Base-by-base conservation (phyloP, 2,329 filamentous ascomycete species). In the Rugonectria rugulosa region DNA sequence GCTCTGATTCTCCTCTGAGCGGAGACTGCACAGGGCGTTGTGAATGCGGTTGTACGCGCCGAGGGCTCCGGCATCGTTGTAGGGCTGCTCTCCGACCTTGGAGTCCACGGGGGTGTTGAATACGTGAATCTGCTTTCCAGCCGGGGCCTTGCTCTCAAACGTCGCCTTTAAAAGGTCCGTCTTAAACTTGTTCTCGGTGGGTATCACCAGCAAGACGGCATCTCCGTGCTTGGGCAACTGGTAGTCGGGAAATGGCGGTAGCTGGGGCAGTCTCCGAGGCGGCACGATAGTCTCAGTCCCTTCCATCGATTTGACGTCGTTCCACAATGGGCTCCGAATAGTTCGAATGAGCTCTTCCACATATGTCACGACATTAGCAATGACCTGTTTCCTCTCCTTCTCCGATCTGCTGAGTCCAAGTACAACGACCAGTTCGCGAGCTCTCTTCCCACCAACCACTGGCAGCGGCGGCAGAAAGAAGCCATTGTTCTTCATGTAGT, bases 61-160 rank as follows among this genome's bases (percentile, higher is more conserved):
- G 2, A 5, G 4, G 21, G 20, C 14, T 3, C 49, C 49, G 11
- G 41, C 41, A 2, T 53, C 32, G 14, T 53, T 45, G 32, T 53
- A 53, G 9, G 49, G 49, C 12, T 53, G 49, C 11, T 53, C 41
- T 11, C 49, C 49, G 9, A 53, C 49, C 1, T 23, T 14, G 20
- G 49, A 53, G 17, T 45, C 31, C 11, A 15, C 32, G 2, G 41
- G 32, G 10, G 45, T 3, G 6, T 6, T 38, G 19, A 38, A 12
- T 4, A 12, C 8, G 17, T 40, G 34, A 24, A 53, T 6, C 7
- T 1, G 11, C n/a, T 23, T 12, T 4, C 23, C 17, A 14, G 12
- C 1, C 2, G 26, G 32, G n/a, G 43, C 15, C 5, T 26, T 2
- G 2, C 11, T 14, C 9, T 24, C 14, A 15, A 53, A 53, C 15